phyloP scores from a whole-genome alignment of 2,329 filamentous ascomycete genomes.

The Talaromyces sp. region DNA sequence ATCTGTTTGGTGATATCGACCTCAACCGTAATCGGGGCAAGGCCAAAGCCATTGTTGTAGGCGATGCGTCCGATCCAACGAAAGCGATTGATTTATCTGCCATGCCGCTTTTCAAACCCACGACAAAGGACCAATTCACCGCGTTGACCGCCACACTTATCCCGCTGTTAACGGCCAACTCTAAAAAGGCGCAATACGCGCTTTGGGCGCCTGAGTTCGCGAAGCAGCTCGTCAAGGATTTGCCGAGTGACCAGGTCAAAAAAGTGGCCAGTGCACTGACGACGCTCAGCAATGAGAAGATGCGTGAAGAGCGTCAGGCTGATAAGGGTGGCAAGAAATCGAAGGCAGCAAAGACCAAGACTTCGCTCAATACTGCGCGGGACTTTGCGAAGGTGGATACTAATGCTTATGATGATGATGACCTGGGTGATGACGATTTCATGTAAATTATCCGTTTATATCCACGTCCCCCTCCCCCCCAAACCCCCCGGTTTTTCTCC shows the following conservation, averaged over 20 bases:
- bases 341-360: slow-evolving; percentile 96
- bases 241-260: slow-evolving; percentile 93
- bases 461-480: neutral
- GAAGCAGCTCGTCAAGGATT: slow-evolving; percentile 81
- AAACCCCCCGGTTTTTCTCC: slow-evolving; percentile 19
- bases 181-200: slow-evolving; percentile 86
- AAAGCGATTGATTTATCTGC: slow-evolving; percentile 77
- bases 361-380: slow-evolving; percentile 66
- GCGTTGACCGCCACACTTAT: slow-evolving; percentile 73
- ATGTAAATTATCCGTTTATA: slow-evolving; percentile 39
- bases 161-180: slow-evolving; percentile 71
- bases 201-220: slow-evolving; percentile 88
- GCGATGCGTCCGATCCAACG: slow-evolving; percentile 70
- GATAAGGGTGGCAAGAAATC: slow-evolving; percentile 96
- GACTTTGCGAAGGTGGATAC: slow-evolving; percentile 62
- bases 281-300: slow-evolving; percentile 93
- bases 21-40: slow-evolving; percentile 66
- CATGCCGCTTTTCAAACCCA: slow-evolving; percentile 83
- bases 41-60: slow-evolving; percentile 61
- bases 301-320: slow-evolving; percentile 95
- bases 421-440: slow-evolving; percentile 64
- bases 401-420: slow-evolving; percentile 79
- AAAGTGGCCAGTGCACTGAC: slow-evolving; percentile 86
- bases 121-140: slow-evolving; percentile 82
- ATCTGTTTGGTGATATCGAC: slow-evolving; percentile 77